Evolutionary conservation across 139 green algal species (phyloP), one percentile per base, ranked within the genome.

Genomic region (Deuterostichococcus epilithicus): DNA sequence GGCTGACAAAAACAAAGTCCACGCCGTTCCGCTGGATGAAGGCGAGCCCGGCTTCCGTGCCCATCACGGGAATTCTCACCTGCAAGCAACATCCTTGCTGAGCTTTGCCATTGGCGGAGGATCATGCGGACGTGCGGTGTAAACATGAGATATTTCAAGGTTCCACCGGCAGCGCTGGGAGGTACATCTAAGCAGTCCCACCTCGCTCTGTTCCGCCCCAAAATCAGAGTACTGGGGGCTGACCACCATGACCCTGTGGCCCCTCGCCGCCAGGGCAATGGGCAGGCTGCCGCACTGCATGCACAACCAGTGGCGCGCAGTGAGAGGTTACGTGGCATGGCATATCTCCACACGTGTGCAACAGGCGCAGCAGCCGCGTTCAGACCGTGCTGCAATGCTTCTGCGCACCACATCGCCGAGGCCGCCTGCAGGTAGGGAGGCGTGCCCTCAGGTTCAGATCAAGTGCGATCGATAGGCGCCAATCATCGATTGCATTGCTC

Each of bases 1-100:
- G 88, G 76, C 95, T 91, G 33, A 97, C 87, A 82, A 97, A 97
- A 65, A 97, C 86, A 65, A 78, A 95, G 81, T 95, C 91, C 30
- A 95, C 91, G 2, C 91, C 91, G 33, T 87, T 79, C 38, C 79
- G 74, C 13, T 77, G 77, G 3, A 80, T 37, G 28, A 77, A 38
- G 59, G 72, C 74, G 59, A 80, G 88, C 20, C 79, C 68, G 3
- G 88, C 81, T 34, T 80, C 70, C 10, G 39, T 78, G 10, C 59
- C 82, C 15, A 80, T 23, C 18, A 84, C 38, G 0, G 73, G 33
- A 44, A 78, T 58, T 5, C 26, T 65, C 26, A 81, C 59, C 83
- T 85, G 76, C 44, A 78, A 15, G 28, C 30, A 5, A 67, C n/a
- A 42, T 39, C 26, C 60, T 65, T 66, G n/a, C 70, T 67, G 47